A percentile compares a stretch with the other conserved stretches of the same genome.
Evolutionary conservation across 768 basidiomycete genomes (phyloP).

Genomic region (Lentinula lateritia): DNA sequence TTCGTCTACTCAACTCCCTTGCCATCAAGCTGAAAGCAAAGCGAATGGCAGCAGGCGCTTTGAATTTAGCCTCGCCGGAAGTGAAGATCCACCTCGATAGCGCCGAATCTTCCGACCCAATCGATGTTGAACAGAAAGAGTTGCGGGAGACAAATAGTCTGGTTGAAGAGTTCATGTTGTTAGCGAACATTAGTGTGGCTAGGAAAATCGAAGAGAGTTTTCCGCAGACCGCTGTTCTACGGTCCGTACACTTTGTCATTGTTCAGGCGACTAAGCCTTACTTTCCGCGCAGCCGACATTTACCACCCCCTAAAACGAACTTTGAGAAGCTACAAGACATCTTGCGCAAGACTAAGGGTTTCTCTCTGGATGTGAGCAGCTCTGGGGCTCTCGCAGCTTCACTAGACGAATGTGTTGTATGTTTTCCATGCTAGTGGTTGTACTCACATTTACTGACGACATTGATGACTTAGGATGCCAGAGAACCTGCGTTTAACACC

Average conservation of each 20-base stretch:
- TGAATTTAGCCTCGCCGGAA: conserved; percentile 97
- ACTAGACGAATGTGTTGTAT: conserved; percentile 79
- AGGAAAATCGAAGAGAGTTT: conserved; percentile 88
- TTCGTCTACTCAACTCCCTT: conserved; percentile 83
- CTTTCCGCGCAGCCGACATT: conserved; percentile 61
- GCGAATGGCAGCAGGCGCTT: conserved; percentile 93
- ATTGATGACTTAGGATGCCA: conserved; percentile 52
- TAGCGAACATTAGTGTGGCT: conserved; percentile 95
- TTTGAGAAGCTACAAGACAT: conserved; percentile 97
- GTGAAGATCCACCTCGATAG: conserved; percentile 95
- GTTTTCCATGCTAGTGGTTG: conserved; percentile 19
- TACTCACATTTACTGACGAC: neutral
- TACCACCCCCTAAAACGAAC: conserved; percentile 87
- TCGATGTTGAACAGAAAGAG: conserved; percentile 96
- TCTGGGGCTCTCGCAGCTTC: conserved; percentile 87
- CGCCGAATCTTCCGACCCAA: conserved; percentile 89
- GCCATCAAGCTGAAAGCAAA: conserved; percentile 80
- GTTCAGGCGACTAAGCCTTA: neutral
- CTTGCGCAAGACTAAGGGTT: conserved; percentile 74
- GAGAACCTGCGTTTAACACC: conserved; percentile 90
- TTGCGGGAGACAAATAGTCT: conserved; percentile 89
- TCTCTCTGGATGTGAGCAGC: conserved; percentile 83
- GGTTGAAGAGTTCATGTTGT: conserved; percentile 98
- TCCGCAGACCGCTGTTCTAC: conserved; percentile 90
- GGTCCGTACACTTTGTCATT: conserved; percentile 34